Conservation (phyloP, 23 red algal species). For the Chondrus crispus region DNA sequence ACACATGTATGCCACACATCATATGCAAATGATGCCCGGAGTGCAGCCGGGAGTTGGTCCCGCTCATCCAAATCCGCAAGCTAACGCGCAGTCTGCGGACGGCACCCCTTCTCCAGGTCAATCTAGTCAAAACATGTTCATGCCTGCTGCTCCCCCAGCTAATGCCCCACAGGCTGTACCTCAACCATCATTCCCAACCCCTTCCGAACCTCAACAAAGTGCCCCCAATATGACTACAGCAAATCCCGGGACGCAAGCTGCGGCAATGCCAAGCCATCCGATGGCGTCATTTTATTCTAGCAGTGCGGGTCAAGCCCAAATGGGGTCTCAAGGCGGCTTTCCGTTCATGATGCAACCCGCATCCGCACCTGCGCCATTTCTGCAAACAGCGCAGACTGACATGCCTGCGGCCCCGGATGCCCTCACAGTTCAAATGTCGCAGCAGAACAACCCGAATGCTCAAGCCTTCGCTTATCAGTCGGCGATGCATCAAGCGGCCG, state of each 20-base stretch:
- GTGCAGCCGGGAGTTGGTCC: not conserved
- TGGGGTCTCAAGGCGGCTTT: not conserved
- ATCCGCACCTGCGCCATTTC: not conserved
- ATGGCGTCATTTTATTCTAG: not conserved
- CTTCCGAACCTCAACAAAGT: not conserved
- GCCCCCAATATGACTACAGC: not conserved
- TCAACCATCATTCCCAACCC: not conserved
- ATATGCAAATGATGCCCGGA: conserved; percentile 22
- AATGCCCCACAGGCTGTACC: not conserved
- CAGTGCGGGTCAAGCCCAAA: not conserved
- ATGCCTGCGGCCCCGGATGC: not conserved
- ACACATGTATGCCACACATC: conserved; percentile 15
- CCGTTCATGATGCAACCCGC: conserved; percentile 22
- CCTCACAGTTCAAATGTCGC: not conserved
- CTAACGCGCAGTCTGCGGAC: not conserved
- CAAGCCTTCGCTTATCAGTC: conserved; percentile 60
- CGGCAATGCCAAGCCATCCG: not conserved
- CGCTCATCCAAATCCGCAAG: not conserved
- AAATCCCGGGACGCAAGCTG: not conserved
- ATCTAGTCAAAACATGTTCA: not conserved
- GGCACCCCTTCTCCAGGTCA: not conserved
- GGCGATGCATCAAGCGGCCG: conserved; percentile 30
- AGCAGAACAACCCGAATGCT: conserved; percentile 16
- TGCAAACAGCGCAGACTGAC: not conserved
- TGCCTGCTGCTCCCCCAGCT: not conserved